Percentiles rank a stretch among this genome's conserved stretches.
phyloP scores from a whole-genome alignment of 2,329 filamentous ascomycete species.

The Monosporascus sp. region DNA sequence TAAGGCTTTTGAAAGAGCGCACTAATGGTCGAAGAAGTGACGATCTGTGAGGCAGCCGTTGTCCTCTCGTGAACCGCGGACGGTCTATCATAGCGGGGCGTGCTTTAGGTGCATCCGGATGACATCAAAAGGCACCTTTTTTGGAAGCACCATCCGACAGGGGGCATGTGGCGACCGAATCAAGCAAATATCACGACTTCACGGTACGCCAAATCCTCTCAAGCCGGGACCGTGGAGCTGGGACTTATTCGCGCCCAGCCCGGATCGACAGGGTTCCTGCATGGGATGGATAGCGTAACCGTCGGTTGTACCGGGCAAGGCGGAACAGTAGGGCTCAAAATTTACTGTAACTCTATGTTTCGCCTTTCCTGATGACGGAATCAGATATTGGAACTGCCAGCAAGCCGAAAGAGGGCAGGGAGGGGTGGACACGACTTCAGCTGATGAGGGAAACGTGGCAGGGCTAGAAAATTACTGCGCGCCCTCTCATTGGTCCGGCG shows the following conservation, averaged over 20 bases:
- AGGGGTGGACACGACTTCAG: not conserved
- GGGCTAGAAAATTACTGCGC: not conserved
- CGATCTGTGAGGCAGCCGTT: not conserved
- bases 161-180: not conserved
- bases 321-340: not conserved
- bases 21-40: not conserved
- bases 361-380: not conserved
- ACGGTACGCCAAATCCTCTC: not conserved
- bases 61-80: not conserved
- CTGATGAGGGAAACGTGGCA: not conserved
- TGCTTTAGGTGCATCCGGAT: not conserved
- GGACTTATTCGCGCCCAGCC: not conserved
- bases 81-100: not conserved
- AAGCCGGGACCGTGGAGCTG: not conserved
- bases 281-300: not conserved
- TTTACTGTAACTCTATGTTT: not conserved
- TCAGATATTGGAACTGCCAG: not conserved
- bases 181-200: too few relatives aligned
- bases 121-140: not conserved
- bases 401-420: too few relatives aligned
- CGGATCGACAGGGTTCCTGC: not conserved
- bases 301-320: not conserved
- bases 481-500: not conserved
- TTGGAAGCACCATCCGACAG: not conserved
- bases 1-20: not conserved